A percentile compares a stretch with the other conserved stretches of the same genome.
Evolutionary conservation across 495 filamentous ascomycete genomes (phyloP).

Genomic region (Aspergillus avenaceus): DNA sequence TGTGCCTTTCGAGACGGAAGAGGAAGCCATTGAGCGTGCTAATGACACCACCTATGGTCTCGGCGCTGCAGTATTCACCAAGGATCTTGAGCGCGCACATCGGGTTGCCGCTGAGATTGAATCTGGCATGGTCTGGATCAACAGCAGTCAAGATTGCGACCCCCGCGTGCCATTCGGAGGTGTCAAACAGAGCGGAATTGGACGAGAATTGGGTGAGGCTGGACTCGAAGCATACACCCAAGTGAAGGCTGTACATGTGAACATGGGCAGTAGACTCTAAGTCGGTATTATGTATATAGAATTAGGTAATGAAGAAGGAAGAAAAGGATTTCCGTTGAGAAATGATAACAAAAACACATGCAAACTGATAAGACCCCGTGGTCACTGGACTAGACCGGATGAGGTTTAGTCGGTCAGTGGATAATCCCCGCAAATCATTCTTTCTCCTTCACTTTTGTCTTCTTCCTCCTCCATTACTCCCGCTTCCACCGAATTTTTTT

Average conservation of each 20-base stretch:
- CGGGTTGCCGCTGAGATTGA: slow-evolving; percentile 79
- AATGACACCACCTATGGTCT: slow-evolving; percentile 88
- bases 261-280: slow-evolving; percentile 51
- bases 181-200: slow-evolving; percentile 92
- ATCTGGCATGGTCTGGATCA: slow-evolving; percentile 96
- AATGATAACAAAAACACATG: no score
- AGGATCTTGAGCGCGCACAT: slow-evolving; percentile 74
- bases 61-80: slow-evolving; percentile 81
- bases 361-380: no score
- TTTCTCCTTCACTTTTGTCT: no score
- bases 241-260: slow-evolving; percentile 76
- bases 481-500: no score
- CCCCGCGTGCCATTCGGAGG: slow-evolving; percentile 81
- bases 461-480: background rate
- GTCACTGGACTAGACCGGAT: no score
- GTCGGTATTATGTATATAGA: no score
- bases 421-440: no score
- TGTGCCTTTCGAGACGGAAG: slow-evolving; percentile 72
- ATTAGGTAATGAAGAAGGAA: no score
- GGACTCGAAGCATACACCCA: slow-evolving; percentile 75
- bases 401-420: no score
- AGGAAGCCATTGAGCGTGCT: slow-evolving; percentile 74
- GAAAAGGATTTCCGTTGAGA: no score
- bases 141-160: slow-evolving; percentile 72
- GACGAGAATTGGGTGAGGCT: slow-evolving; percentile 80